phyloP scores from a whole-genome alignment of 768 basidiomycete species.

The Tulasnella sp. region DNA sequence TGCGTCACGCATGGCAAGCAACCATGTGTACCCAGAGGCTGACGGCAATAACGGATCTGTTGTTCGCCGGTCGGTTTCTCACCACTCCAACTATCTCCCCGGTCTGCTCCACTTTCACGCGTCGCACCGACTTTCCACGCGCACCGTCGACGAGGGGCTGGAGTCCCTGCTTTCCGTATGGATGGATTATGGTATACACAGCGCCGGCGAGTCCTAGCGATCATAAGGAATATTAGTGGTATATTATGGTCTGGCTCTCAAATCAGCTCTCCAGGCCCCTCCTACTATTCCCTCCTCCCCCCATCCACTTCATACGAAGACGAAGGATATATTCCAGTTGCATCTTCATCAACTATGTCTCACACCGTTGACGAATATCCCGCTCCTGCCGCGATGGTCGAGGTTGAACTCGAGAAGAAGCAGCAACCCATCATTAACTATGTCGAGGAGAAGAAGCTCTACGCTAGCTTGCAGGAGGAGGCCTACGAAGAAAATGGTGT shows the following conservation, averaged over 20 bases:
- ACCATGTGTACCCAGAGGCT: too few species aligned
- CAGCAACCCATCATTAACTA: background rate
- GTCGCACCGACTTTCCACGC: too few species aligned
- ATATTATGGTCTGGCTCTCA: background rate
- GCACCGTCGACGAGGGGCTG: too few species aligned
- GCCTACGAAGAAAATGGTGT: background rate
- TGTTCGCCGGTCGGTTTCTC: too few species aligned
- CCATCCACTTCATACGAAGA: background rate
- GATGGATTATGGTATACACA: background rate
- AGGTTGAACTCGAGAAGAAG: constrained; percentile 7
- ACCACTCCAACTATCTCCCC: too few species aligned
- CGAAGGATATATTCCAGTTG: background rate
- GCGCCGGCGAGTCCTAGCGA: background rate
- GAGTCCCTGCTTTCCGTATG: background rate
- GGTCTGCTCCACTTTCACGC: too few species aligned
- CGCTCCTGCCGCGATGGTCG: constrained; percentile 1
- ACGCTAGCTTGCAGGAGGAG: background rate
- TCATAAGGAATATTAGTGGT: background rate
- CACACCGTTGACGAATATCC: constrained; percentile 8
- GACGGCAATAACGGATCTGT: too few species aligned
- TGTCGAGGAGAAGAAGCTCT: constrained; percentile 8
- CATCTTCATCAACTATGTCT: constrained; percentile 2
- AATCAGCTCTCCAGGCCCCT: background rate
- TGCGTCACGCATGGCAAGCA: too few species aligned
- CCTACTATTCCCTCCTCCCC: background rate